Base-by-base conservation (phyloP, 169 alveolate species). In the Plasmodium ovale region DNA sequence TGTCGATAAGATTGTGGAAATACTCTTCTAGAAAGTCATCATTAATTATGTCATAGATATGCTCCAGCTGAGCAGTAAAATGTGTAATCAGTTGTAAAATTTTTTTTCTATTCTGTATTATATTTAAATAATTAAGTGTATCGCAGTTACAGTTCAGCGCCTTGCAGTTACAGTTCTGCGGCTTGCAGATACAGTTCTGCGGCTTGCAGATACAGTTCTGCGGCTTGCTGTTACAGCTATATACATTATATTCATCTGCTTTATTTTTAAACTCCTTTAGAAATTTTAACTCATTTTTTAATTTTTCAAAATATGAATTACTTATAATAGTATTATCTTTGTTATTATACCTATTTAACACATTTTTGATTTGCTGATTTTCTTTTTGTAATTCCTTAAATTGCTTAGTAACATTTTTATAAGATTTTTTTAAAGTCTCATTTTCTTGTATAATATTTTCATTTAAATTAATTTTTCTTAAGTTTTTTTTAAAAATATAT, bases 301-400 rank as follows among this genome's bases (percentile, higher is more conserved):
- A 12, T 21, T 49, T 39, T 49, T 74, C 68, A 74, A 74, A 74
- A 53, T 74, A 60, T 1, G 58, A 16, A 23, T 74, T 74, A 51
- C 88, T 74, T 31, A 74, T 60, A 44, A 74, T 74, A 5, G 65
- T 67, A 60, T 74, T 74, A 25, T 74, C 88, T 67, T 35, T 74
- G 29, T 53, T 59, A 54, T 74, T 74, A 53, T 74, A 74, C 33
- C 44, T 39, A 2, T 27, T 65, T 49, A 74, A 21, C 4, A 60
- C 14, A 51, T 29, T 7, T 23, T 74, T 74, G 74, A 74, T 74
- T 23, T 60, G 56, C 6, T 74, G 62, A 59, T 74, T 74, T 74
- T 74, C 88, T 25, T 74, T 74, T 37, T 51, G 14, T 25, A 74
- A 60, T 3, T 3, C 25, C 27, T 62, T 74, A 5, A 53, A 51